These are phyloP conservation scores for Hansenula sp. DNA, from an alignment of 1,139 yeast species.

Conservation along the genomic window DNA sequence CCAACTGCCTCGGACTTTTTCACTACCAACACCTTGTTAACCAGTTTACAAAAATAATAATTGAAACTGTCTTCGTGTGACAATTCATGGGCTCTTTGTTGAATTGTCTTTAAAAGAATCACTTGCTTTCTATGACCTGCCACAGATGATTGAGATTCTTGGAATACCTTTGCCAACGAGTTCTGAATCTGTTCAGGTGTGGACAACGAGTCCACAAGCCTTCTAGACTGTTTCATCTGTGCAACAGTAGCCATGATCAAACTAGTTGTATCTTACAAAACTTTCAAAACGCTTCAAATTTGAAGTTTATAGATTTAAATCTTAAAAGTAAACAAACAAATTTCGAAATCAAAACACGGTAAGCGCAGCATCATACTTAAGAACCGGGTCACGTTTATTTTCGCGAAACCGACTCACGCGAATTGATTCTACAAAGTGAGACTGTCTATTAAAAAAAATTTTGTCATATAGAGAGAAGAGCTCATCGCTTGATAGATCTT, in stretches of 20 bases:
- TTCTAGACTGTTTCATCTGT: conserved; percentile 10
- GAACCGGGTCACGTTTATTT: background rate
- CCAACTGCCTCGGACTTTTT: conserved; percentile 72
- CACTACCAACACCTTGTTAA: conserved; percentile 62
- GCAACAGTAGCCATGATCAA: conserved; percentile 12
- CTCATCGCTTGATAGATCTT: conserved; percentile 11
- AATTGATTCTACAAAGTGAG: background rate
- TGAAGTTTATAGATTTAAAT: background rate
- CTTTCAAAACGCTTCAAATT: background rate
- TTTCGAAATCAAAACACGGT: background rate
- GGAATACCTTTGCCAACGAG: conserved; percentile 69
- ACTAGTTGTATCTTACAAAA: background rate
- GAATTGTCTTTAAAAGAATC: conserved; percentile 57
- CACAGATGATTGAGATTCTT: conserved; percentile 69
- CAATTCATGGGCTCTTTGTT: conserved; percentile 49
- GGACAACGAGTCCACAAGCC: conserved; percentile 10
- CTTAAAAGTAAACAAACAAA: background rate
- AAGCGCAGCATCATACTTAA: background rate
- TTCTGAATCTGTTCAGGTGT: conserved; percentile 29
- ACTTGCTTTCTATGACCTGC: conserved; percentile 78
- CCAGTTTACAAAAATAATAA: conserved; percentile 51
- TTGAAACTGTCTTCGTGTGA: conserved; percentile 57
- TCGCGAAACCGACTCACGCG: background rate
- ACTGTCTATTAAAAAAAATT: background rate
- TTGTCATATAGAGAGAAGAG: background rate